Evolutionary conservation across 1,139 yeast species (phyloP), one percentile per base, ranked within the genome.

Genomic region (Groenewaldozyma auringiensis): DNA sequence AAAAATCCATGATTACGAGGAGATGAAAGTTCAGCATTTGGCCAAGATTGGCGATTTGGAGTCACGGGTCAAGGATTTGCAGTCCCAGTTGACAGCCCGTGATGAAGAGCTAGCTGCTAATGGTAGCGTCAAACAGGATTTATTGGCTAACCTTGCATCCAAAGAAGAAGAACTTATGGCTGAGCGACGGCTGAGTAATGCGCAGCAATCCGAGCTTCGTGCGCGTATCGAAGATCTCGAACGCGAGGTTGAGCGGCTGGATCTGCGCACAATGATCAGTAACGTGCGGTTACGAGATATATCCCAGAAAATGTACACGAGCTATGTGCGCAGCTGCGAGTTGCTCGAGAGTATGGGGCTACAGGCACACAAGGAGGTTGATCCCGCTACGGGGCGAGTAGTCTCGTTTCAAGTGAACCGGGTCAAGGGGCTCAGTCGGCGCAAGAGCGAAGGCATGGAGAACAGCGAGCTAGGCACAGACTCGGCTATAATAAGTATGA

Each of bases 271-370:
- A 50, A 46, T 16, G 53, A 49, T 16, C 38, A 50, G 40, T 48
- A 48, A 53, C 38, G 48, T 51, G 16, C 47, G 55, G 31, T 58
- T 70, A 27, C 64, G 64, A 34, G 71, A 66, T 36, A 52, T 72
- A 40, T 62, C 71, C 40, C 64, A 62, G 43, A 60, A 66, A 33
- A 53, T 71, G 14, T 64, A 57, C 47, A 59, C 65, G 3, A 63
- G 68, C 34, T 59, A 71, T 46, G 57, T 61, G n/a, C 62, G 81
- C 36, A 71, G 76, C 44, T 79, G 85, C 55, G 69, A 75, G 44
- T 68, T 84, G 2, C 68, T 89, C 45, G 95, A 86, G 57, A 74
- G 84, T 1, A 79, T 88, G 72, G 97, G 97, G 0, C 69, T 89
- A 44, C 69, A 65, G 50, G 65, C 66, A 0, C 49, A 57, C 25